Evolutionary conservation across 306 rosid species (phyloP), one percentile per base, ranked within the genome.

Genomic region (Adenanthera pavonina): DNA sequence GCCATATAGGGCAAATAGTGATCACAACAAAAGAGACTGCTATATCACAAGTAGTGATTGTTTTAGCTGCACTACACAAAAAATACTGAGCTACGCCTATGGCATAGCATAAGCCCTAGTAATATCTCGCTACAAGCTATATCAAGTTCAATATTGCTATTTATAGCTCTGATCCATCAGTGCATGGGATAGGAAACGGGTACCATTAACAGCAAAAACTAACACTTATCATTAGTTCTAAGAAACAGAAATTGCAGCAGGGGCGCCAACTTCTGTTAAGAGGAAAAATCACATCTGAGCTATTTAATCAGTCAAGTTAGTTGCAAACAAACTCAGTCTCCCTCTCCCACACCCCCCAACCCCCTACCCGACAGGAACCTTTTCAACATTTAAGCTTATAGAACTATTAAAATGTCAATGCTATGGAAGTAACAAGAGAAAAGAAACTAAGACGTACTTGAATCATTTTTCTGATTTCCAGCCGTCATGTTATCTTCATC

Each of bases 391-490:
- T 3, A 53, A 76, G 15, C 65, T 71, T 34, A 38, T 16, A 41
- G 75, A 20, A 73, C 36, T 36, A 74, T 66, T 61, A 30, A 80
- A 67, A 44, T 35, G 20, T 72, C 36, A 85, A 54, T 72, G 51
- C 59, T 49, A 75, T 65, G 30, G 44, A 48, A 75, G 72, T 19
- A 80, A 80, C 54, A 35, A 60, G 60, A 38, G 71, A 41, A 69
- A 3, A 52, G 54, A 64, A 62, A 30, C 49, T 30, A 62, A 53
- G 64, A 51, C 74, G 54, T 51, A 70, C 25, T 40, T 16, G 35
- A 70, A 79, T 86, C 34, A 81, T 68, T 44, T 82, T 64, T 84
- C 82, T 72, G 60, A 83, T 87, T 87, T 80, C 30, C 83, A 59
- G 49, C n/a, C 7, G 48, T 69, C 59, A 40, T 38, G 49, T 8